Percentiles rank a stretch among this genome's conserved stretches.
These are phyloP conservation scores for Eucalyptus regnans DNA, from an alignment of 345 rosid species.

Conservation along the genomic window DNA sequence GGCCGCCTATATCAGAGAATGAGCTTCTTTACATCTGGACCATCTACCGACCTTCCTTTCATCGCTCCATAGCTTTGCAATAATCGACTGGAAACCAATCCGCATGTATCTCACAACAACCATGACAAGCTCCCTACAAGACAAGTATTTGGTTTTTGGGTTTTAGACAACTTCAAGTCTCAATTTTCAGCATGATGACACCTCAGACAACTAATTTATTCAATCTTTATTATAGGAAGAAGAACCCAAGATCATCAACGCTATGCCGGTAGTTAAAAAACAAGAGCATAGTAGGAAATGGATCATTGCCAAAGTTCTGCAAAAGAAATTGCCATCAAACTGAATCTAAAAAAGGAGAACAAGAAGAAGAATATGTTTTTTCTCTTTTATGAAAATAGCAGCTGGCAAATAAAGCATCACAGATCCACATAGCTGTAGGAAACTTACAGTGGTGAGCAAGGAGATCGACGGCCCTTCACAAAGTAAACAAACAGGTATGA, in stretches of 20 bases:
- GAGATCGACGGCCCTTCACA: slow-evolving; percentile 74
- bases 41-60: slow-evolving; percentile 38
- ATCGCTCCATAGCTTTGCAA: slow-evolving; percentile 37
- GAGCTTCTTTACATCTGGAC: slow-evolving; percentile 58
- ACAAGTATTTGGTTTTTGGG: neutral
- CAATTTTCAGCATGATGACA: neutral
- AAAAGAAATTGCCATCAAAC: neutral
- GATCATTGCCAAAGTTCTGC: neutral
- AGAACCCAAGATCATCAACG: neutral
- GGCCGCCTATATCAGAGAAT: slow-evolving; percentile 30
- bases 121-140: slow-evolving; percentile 47
- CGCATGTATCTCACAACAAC: slow-evolving; percentile 34
- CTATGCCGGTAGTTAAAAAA: neutral
- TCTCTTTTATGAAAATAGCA: neutral
- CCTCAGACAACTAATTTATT: neutral
- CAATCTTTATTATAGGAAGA: neutral
- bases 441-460: slow-evolving; percentile 85
- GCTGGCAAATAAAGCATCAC: neutral
- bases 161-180: neutral
- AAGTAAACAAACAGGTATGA: slow-evolving; percentile 78
- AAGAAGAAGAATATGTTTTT: neutral
- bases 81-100: slow-evolving; percentile 40
- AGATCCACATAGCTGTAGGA: neutral
- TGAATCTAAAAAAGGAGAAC: neutral
- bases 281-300: neutral